Evolutionary conservation across 768 basidiomycete genomes (phyloP), one percentile per base, ranked within the genome.

Genomic region (Cystofilobasidium macerans): DNA sequence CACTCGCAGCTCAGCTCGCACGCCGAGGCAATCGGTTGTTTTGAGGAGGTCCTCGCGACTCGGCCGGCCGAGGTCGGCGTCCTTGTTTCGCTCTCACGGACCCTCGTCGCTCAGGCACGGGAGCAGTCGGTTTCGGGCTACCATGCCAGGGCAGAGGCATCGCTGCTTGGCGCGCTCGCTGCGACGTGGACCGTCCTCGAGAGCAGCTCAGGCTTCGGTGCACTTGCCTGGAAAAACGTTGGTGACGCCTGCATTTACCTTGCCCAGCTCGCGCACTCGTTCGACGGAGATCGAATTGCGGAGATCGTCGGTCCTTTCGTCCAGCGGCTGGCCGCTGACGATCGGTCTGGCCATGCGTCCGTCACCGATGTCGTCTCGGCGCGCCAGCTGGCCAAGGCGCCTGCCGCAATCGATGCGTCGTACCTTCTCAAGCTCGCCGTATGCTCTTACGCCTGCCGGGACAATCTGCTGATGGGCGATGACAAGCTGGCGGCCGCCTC

Each of bases 211-310:
- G 85, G 86, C 1, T 86, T 87, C 73, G 82, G 87, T 22, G 78
- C 81, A 6, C 78, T 88, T 3, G 82, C 82, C 5, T 98, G 93
- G 94, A 98, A 98, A 69, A 53, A 76, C 20, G 79, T 85, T 14
- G 88, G 83, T 0, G 93, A 99, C 74, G 84, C 86, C 3, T 75
- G 88, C 5, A 83, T 84, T 71, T 80, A 82, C 57, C 77, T 97
- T 16, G 85, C 86, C 4, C 76, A 75, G 33, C 78, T 79, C 53
- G 77, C 81, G 2, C 76, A 77, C 5, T 85, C 83, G 69, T 73
- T 78, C 14, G 78, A 86, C 61, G 7, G 61, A n/a, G 68, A 71
- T 8, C 71, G 72, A 47, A 71, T 74, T 8, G 54, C 60, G 4
- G 61, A 68, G 2, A 66, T 68, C 14, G 12, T 77, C 2, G 57